Base-by-base conservation (phyloP, 164 flowering plant genomes). In the Berberis vulgaris region DNA sequence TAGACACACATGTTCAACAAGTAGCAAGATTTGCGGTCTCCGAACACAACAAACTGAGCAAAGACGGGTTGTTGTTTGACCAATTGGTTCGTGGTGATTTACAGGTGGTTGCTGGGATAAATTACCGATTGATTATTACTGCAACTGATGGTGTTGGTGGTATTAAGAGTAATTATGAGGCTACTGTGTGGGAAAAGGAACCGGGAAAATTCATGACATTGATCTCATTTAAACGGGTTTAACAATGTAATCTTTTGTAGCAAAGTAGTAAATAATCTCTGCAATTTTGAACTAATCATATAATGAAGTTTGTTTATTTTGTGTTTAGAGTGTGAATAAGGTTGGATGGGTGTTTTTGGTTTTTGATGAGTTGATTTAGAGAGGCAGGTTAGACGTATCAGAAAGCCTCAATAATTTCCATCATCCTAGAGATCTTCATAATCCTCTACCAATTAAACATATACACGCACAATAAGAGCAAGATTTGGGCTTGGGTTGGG, bases 91-190 rank as follows among this genome's bases (percentile, higher is more conserved):
- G 10, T 0, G 72, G 70, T 0, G 52, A 65, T 41, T 38, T 42
- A 7, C 72, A 73, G 59, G 64, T 73, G 3, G 69, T 65, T 11
- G 62, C 72, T 2, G 76, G 76, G 2, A 8, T 65, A 2, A 73
- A 59, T 6, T 73, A 69, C 54, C 60, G 62, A 7, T 70, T 73
- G 1, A 0, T 38, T 47, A 3, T 69, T 9, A 50, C 57, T 11
- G 68, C 68, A 39, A 12, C 12, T 2, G 49, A 60, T 26, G 26
- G 26, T 26, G 26, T 26, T 12, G 67, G 44, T 12, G 41, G 6
- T 2, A 12, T 42, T 2, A 11, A 12, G 42, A 59, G 61, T 40
- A 49, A 9, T 7, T 72, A 68, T 4, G 58, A 68, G 5, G 75
- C 72, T 8, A 44, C 57, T 49, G 76, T 68, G 5, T 68, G 66